These are phyloP conservation scores for Lantana camara DNA, from an alignment of 257 asterid species.

Conservation along the genomic window DNA sequence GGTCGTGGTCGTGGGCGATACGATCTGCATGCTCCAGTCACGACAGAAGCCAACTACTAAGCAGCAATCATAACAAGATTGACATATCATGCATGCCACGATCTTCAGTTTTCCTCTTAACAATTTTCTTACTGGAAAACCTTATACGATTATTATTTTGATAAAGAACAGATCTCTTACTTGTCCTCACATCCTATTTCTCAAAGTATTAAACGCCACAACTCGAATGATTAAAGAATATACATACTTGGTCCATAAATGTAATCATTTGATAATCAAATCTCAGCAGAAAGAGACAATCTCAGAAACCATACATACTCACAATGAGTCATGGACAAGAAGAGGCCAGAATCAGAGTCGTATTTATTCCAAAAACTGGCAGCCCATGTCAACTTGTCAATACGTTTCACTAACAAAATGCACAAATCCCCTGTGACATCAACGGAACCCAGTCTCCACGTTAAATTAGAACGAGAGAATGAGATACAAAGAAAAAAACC, in stretches of 20 bases:
- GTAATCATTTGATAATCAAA: background rate
- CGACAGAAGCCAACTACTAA: constrained; percentile 1
- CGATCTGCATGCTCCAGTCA: background rate
- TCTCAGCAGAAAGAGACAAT: background rate
- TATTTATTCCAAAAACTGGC: background rate
- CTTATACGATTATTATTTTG: no score
- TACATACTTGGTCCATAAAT: constrained; percentile 1
- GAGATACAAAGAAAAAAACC: background rate
- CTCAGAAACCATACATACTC: no score
- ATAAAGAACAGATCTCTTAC: constrained; percentile 10
- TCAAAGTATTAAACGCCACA: background rate
- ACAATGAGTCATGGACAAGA: background rate
- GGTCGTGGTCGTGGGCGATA: no score
- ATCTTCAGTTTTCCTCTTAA: no score
- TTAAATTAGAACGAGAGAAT: background rate
- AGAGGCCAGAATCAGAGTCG: background rate
- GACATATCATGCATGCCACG: constrained; percentile 33
- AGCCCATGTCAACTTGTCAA: background rate
- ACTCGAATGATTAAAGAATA: background rate
- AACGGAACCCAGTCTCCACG: background rate
- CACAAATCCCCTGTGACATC: constrained; percentile 10
- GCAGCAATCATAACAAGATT: background rate
- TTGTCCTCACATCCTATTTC: constrained; percentile 16
- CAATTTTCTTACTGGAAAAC: no score
- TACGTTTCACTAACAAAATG: background rate